Conservation (phyloP, 2,329 filamentous ascomycete species). For the Aspergillus brasiliensis region DNA sequence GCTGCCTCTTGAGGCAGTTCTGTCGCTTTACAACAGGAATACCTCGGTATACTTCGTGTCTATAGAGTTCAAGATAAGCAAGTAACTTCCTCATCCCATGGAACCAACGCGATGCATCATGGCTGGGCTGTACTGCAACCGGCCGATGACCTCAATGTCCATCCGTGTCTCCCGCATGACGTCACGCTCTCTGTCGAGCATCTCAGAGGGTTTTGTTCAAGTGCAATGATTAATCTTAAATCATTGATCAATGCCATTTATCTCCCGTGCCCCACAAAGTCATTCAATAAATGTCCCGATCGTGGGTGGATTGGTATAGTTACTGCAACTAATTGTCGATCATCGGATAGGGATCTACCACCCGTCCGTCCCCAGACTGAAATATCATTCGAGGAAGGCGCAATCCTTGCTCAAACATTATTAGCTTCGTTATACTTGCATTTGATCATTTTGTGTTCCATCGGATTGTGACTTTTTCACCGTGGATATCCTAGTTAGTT, state of each 20-base stretch:
- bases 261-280: neutral
- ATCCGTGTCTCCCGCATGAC: constrained; percentile 34
- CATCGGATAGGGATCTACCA: neutral
- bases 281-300: neutral
- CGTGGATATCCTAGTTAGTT: neutral
- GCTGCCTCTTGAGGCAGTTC: neutral
- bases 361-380: neutral
- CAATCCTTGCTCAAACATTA: constrained; percentile 3
- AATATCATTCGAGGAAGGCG: constrained; percentile 17
- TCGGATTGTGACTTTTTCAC: neutral
- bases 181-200: constrained; percentile 23
- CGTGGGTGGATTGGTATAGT: too few species aligned
- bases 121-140: constrained; percentile 18
- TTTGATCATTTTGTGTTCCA: neutral
- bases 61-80: neutral
- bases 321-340: neutral
- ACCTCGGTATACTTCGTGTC: too few species aligned
- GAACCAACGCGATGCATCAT: neutral
- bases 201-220: neutral
- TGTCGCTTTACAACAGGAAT: too few species aligned
- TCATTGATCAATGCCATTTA: neutral
- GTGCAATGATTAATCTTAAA: neutral
- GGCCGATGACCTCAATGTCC: constrained; percentile 29
- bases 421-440: neutral
- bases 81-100: neutral